phyloP scores from a whole-genome alignment of 2,329 filamentous ascomycete species.

The Coniochaeta sp. region DNA sequence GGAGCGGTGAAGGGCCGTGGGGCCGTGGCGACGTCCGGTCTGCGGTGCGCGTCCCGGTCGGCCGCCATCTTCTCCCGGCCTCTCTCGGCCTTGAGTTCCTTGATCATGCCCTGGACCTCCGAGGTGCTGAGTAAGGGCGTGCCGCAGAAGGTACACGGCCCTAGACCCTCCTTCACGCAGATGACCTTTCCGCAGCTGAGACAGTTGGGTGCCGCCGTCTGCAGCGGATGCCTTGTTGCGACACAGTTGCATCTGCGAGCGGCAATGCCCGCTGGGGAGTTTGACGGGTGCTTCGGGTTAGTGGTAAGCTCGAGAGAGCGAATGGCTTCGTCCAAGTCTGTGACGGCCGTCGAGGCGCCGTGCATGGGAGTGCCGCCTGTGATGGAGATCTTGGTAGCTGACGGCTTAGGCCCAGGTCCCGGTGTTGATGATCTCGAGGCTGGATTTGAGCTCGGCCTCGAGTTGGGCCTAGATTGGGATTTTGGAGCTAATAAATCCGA shows the following conservation, averaged over 20 bases:
- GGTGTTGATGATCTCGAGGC: slow-evolving; percentile 43
- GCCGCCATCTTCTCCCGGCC: slow-evolving; percentile 79
- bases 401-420: slow-evolving; percentile 38
- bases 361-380: slow-evolving; percentile 76
- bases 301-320: slow-evolving; percentile 85
- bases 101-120: slow-evolving; percentile 81
- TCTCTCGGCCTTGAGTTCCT: slow-evolving; percentile 74
- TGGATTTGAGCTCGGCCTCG: slow-evolving; percentile 39
- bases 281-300: slow-evolving; percentile 57
- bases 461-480: slow-evolving; percentile 43
- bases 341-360: slow-evolving; percentile 66
- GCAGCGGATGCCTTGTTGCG: slow-evolving; percentile 76
- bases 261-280: slow-evolving; percentile 36
- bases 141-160: slow-evolving; percentile 88
- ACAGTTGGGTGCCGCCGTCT: slow-evolving; percentile 90
- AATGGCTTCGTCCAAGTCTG: slow-evolving; percentile 73
- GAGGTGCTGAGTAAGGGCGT: slow-evolving; percentile 60
- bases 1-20: slow-evolving; percentile 52
- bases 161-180: slow-evolving; percentile 87
- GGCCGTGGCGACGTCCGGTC: slow-evolving; percentile 55
- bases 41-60: slow-evolving; percentile 64
- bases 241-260: slow-evolving; percentile 79
- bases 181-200: slow-evolving; percentile 89
- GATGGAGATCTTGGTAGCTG: slow-evolving; percentile 61
- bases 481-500: slow-evolving; percentile 59